Conservation (phyloP, 2,329 filamentous ascomycete genomes). For the Neurospora sp. region DNA sequence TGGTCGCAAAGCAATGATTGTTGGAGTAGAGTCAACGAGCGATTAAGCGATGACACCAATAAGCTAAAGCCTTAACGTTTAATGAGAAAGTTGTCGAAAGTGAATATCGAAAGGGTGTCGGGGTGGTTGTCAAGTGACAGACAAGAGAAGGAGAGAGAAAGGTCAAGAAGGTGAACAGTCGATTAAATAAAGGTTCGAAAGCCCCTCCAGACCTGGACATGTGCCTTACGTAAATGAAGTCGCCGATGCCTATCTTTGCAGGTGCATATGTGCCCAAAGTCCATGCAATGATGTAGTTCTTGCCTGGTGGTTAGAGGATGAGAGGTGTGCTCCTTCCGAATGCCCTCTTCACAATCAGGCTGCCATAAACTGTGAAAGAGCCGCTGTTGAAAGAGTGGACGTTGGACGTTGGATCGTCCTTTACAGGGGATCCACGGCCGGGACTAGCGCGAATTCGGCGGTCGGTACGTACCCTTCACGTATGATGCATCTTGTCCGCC, state of each 20-base stretch:
- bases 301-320: neutral
- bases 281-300: neutral
- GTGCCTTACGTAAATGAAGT: neutral
- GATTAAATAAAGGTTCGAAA: neutral
- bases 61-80: neutral
- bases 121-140: neutral
- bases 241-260: neutral
- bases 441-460: neutral
- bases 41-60: too few species aligned
- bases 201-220: neutral
- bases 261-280: neutral
- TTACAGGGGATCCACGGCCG: neutral
- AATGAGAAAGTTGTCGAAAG: neutral
- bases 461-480: neutral
- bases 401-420: neutral
- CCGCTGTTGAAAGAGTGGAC: neutral
- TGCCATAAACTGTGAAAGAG: neutral
- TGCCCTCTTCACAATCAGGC: neutral
- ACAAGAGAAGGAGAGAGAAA: neutral
- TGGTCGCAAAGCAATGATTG: neutral
- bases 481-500: neutral
- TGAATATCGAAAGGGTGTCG: neutral
- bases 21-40: neutral
- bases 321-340: neutral
- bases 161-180: neutral